These are phyloP conservation scores for Talaromyces verruculosus DNA, from an alignment of 2,329 filamentous ascomycete species.

Conservation along the genomic window DNA sequence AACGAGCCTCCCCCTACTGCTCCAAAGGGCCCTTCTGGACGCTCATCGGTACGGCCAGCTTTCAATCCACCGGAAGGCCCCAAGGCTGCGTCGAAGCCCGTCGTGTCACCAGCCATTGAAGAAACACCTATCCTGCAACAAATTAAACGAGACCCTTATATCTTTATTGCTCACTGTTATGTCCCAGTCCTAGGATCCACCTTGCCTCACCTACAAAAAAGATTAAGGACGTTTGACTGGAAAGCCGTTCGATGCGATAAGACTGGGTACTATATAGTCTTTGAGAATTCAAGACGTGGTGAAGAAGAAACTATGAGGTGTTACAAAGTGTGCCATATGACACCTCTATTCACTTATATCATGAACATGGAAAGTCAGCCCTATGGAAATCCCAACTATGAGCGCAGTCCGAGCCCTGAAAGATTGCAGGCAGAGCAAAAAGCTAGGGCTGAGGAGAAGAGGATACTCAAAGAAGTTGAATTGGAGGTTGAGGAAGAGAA, in stretches of 20 bases:
- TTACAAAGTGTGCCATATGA: slow-evolving; percentile 73
- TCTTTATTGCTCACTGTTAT: slow-evolving; percentile 82
- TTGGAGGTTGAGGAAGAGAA: slow-evolving; percentile 88
- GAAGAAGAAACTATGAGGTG: slow-evolving; percentile 80
- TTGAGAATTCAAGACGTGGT: slow-evolving; percentile 73
- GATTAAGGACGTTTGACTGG: slow-evolving; percentile 78
- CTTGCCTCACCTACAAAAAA: slow-evolving; percentile 84
- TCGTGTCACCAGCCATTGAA: slow-evolving; percentile 59
- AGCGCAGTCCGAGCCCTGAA: slow-evolving; percentile 50
- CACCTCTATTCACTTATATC: slow-evolving; percentile 83
- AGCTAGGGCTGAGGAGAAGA: slow-evolving; percentile 65
- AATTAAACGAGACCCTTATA: slow-evolving; percentile 78
- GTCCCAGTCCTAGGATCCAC: slow-evolving; percentile 86
- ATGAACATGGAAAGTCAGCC: slow-evolving; percentile 87
- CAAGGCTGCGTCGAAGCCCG: slow-evolving; percentile 38
- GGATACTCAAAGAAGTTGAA: slow-evolving; percentile 70
- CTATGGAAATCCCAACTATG: slow-evolving; percentile 65
- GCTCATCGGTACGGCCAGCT: slow-evolving; percentile 40
- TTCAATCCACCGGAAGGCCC: slow-evolving; percentile 39
- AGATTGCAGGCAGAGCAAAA: slow-evolving; percentile 49
- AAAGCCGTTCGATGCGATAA: slow-evolving; percentile 80
- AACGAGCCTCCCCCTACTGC: slow-evolving; percentile 75
- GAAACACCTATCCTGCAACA: slow-evolving; percentile 64
- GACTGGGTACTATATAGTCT: slow-evolving; percentile 88
- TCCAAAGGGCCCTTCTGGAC: slow-evolving; percentile 76